Conservation (phyloP, 192 early-diverging fungal genomes). For the Coemansia sp. region DNA sequence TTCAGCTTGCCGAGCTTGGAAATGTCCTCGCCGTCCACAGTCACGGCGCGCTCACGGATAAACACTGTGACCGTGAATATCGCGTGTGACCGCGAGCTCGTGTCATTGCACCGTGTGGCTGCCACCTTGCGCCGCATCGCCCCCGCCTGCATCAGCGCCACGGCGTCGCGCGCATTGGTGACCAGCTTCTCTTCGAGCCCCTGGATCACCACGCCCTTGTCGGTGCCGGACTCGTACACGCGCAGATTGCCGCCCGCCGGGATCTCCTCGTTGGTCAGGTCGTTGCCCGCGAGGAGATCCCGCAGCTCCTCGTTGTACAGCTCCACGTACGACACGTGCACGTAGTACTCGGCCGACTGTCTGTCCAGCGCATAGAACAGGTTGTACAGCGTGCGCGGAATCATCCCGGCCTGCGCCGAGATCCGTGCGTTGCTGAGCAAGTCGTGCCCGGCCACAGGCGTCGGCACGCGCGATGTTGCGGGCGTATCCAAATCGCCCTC, state of each 20-base stretch:
- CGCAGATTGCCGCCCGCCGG: conserved; percentile 44
- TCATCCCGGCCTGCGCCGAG: conserved; percentile 71
- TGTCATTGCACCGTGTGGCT: conserved; percentile 84
- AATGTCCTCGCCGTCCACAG: conserved; percentile 76
- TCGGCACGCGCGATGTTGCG: background rate
- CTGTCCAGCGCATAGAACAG: conserved; percentile 74
- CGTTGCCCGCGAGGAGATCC: conserved; percentile 73
- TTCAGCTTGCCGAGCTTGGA: conserved; percentile 94
- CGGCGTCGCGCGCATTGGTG: conserved; percentile 67
- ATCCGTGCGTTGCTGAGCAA: conserved; percentile 6
- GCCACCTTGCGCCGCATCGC: conserved; percentile 73
- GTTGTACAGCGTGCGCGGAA: conserved; percentile 77
- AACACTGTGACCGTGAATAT: conserved; percentile 89
- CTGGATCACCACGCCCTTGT: conserved; percentile 71
- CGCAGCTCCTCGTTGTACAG: conserved; percentile 94
- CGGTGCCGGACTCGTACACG: conserved; percentile 67
- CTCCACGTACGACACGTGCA: conserved; percentile 84
- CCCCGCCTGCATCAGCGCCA: conserved; percentile 67
- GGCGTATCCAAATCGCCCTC: conserved; percentile 71
- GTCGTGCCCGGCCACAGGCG: background rate
- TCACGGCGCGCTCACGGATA: conserved; percentile 65
- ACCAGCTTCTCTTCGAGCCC: conserved; percentile 79
- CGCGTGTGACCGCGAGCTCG: conserved; percentile 89
- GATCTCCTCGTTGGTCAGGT: conserved; percentile 20
- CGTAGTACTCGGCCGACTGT: conserved; percentile 69